Evolutionary conservation across 2,329 filamentous ascomycete species (phyloP), one percentile per base, ranked within the genome.

Genomic region (Myriosclerotinia curreyana): DNA sequence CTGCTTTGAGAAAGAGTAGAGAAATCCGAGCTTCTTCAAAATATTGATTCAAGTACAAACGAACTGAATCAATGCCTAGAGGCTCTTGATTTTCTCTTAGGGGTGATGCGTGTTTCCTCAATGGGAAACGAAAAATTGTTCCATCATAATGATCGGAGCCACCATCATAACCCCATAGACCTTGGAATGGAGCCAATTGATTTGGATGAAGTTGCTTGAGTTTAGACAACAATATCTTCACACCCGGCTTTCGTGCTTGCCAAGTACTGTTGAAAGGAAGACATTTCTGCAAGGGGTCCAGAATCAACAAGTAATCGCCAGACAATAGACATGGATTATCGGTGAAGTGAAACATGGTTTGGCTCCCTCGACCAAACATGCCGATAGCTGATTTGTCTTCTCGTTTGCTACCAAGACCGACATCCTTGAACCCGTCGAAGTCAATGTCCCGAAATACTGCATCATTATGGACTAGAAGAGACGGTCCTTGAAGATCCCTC

Each of bases 321-420:
- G 74, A 74, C 20, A 76, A 60, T 15, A 76, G 69, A 68, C 74
- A 74, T 6, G 75, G 75, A 46, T 72, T 70, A 52, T 75, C 73
- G 17, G 74, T 76, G 66, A 71, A 76, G 58, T 76, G 75, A 65
- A 73, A 76, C 74, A 76, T 76, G 4, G 73, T 76, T 56, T 76
- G 71, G 8, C 73, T 73, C 2, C 75, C 75, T 38, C 74, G 66
- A 6, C 75, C 75, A 64, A 76, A 76, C 65, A 74, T 73, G 12
- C 75, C 75, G 25, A 76, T 76, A 5, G 70, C 69, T 1, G 65
- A 66, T 20, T 59, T 60, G 38, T 75, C 66, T 5, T 71, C 51
- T 59, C 62, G 55, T 59, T 76, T 76, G 38, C 75, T 75, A 1
- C 74, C 74, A 34, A 71, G 66, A 5, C 75, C 75, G 11, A 76